Base-by-base conservation (phyloP, 441 rosid genomes). In the Brassica hybrid region DNA sequence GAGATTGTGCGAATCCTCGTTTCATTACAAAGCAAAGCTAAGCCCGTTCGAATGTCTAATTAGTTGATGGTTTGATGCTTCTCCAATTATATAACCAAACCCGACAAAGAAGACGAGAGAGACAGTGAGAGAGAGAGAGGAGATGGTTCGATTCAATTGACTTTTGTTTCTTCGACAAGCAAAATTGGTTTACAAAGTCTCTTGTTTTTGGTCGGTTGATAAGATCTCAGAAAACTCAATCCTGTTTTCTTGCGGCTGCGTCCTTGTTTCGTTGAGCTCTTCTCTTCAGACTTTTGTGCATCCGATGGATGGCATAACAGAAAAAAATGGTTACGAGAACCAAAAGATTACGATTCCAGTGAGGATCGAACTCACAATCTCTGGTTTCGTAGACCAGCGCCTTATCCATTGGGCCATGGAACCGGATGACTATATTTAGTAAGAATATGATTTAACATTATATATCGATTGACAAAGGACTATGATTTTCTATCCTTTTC, bases 361-460 rank as follows among this genome's bases (percentile, higher is more conserved):
- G 89, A 91, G 88, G 86, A 90, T 93, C 97, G 95, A 90, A 96
- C 97, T 95, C 93, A 88, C 87, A 91, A 75, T 89, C 97, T 94
- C 97, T 91, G 91, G 91, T 85, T 92, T 73, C 92, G 99, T 94
- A 92, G 97, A 92, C 96, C 94, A 89, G 94, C 94, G 90, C 97
- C 96, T 92, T 92, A 92, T 94, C 97, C 99, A 94, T 94, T 96
- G 97, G 96, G 97, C 97, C 97, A 92, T 76, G 86, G 85, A 87
- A 66, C 13, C 54, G 1, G 32, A 4, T 27, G 32, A 27, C 5
- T 27, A 3, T 21, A 27, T 5, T 5, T 27, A 27, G 1, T 27
- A 27, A 5, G 30, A 4, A 27, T 27, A 27, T 27, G 0, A 27
- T 27, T 27, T 27, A 27, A 5, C 32, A 1, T 27, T 27, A 5